phyloP scores from a whole-genome alignment of 352 stramenopile genomes.

The Blastocystis hominis region DNA sequence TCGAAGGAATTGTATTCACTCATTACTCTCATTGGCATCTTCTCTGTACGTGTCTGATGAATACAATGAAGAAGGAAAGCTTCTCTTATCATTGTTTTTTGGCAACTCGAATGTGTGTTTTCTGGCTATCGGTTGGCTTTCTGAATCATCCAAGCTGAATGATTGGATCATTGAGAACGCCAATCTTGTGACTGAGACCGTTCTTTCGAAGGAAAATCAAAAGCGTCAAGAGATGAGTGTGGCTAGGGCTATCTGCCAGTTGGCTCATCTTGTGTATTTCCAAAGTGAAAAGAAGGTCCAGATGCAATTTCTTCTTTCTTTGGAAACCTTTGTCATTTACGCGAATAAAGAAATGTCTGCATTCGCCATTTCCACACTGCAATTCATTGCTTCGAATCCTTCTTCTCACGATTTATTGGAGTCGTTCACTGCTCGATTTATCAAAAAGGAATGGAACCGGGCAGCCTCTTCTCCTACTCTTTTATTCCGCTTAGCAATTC shows the following conservation, averaged over 20 bases:
- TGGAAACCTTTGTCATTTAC: background rate
- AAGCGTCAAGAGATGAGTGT: background rate
- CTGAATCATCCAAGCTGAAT: background rate
- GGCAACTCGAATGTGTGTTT: background rate
- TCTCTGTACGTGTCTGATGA: background rate
- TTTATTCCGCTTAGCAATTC: background rate
- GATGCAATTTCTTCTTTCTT: background rate
- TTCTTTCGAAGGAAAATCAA: background rate
- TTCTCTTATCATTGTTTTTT: background rate
- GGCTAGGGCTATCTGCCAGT: background rate
- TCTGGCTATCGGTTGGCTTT: background rate
- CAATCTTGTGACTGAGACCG: background rate
- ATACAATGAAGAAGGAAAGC: background rate
- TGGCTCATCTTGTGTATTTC: background rate
- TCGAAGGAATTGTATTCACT: no score
- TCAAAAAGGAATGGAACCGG: background rate
- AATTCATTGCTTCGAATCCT: background rate
- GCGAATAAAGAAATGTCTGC: background rate
- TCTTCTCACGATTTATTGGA: background rate
- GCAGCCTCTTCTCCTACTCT: no score
- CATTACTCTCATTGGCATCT: background rate
- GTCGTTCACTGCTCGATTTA: background rate
- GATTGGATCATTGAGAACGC: background rate
- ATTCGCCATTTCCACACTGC: background rate
- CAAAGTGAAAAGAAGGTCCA: background rate